Percentiles rank a stretch among this genome's conserved stretches.
Evolutionary conservation across 148 eudicot genomes (phyloP).

Genomic region (Rhododendron vialii): DNA sequence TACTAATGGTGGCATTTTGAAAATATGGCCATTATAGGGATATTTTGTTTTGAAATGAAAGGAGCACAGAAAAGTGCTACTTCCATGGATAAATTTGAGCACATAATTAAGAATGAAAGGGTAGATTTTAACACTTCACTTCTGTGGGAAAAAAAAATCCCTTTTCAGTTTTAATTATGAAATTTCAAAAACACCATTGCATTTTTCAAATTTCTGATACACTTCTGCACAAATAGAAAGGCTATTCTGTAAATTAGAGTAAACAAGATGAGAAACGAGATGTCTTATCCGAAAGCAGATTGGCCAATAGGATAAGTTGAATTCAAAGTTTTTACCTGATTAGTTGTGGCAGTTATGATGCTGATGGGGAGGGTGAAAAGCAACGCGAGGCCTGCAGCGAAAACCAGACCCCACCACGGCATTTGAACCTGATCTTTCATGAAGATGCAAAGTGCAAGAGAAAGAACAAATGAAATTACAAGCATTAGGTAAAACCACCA

Average conservation of each 20-base stretch:
- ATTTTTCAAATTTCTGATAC: neutral
- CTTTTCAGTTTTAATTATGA: too few species aligned
- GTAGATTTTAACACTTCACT: neutral
- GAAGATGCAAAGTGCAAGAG: conserved; percentile 39
- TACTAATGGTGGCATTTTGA: neutral
- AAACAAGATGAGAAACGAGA: neutral
- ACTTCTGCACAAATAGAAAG: neutral
- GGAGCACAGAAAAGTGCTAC: neutral
- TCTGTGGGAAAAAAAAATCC: too few species aligned
- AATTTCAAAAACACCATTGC: too few species aligned
- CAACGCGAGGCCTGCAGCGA: conserved; percentile 27
- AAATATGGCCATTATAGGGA: neutral
- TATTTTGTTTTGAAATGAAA: neutral
- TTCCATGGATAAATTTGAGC: neutral
- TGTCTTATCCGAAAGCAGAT: neutral
- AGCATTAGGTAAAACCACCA: conserved; percentile 49
- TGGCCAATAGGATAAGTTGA: neutral
- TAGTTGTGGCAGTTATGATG: conserved; percentile 51
- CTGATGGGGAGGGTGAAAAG: conserved; percentile 48
- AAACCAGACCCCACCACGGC: conserved; percentile 56
- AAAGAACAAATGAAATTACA: conserved; percentile 19
- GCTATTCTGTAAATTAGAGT: neutral
- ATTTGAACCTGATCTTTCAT: conserved; percentile 43
- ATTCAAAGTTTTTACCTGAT: conserved; percentile 23
- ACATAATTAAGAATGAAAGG: neutral